Conservation (phyloP, 176 grass and related monocot species). For the Bolboschoenus planiculmis region DNA sequence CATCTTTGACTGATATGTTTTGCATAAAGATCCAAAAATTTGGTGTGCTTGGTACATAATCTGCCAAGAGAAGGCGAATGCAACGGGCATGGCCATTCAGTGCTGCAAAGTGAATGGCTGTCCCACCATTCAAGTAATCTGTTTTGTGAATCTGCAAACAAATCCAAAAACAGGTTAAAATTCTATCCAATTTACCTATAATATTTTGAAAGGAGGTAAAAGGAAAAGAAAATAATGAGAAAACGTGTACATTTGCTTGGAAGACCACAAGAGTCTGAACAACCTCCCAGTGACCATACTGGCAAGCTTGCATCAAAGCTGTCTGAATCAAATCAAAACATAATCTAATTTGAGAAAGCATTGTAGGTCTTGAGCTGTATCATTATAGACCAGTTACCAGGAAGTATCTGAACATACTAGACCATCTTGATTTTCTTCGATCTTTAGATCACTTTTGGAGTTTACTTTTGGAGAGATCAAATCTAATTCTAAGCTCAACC, state of each 20-base stretch:
- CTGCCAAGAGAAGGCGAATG: conserved; percentile 66
- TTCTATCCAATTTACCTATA: neutral
- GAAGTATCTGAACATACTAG: neutral
- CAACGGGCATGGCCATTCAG: conserved; percentile 76
- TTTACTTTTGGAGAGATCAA: neutral
- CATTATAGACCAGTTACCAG: neutral
- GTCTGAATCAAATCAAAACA: conserved; percentile 50
- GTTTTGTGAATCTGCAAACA: conserved; percentile 66
- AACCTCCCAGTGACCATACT: conserved; percentile 95
- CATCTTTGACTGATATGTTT: conserved; percentile 33
- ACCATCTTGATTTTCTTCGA: neutral
- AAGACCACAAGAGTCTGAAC: conserved; percentile 92
- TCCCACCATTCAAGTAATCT: conserved; percentile 82
- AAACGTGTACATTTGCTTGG: conserved; percentile 64
- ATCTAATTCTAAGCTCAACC: neutral
- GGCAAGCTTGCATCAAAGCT: conserved; percentile 97
- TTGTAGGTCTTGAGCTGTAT: neutral
- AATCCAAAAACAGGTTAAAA: conserved; percentile 3
- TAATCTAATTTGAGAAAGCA: conserved; percentile 10
- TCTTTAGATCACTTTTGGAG: neutral
- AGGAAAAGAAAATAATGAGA: neutral
- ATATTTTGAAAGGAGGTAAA: neutral
- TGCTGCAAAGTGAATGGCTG: conserved; percentile 79
- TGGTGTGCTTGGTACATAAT: conserved; percentile 67
- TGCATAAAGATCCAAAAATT: conserved; percentile 45